Percentiles rank a stretch among this genome's conserved stretches.
Evolutionary conservation across 257 asterid genomes (phyloP).

Genomic region (Striga asiatica): DNA sequence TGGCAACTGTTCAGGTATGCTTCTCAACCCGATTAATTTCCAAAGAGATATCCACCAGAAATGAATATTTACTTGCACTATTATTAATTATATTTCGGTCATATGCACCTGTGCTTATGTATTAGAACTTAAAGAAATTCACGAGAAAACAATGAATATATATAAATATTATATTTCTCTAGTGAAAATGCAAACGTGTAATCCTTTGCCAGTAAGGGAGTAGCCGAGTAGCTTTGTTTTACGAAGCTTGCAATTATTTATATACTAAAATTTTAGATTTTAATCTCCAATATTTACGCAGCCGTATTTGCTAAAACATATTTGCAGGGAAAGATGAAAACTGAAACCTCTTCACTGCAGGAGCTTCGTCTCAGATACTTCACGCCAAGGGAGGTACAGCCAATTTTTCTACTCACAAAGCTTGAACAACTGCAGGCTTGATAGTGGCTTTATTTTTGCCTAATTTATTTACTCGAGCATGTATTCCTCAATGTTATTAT

Average conservation of each 20-base stretch:
- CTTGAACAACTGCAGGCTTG: background rate
- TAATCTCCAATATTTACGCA: background rate
- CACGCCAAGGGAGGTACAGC: constrained; percentile 84
- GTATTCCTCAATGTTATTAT: constrained; percentile 3
- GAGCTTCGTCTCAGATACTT: constrained; percentile 75
- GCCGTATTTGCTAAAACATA: constrained; percentile 6
- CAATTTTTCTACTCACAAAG: constrained; percentile 6
- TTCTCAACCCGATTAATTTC: background rate
- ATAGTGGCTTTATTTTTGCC: background rate
- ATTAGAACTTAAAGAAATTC: background rate
- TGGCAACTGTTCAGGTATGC: constrained; percentile 53
- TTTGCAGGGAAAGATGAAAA: constrained; percentile 41
- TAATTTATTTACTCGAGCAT: background rate
- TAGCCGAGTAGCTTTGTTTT: too few species aligned
- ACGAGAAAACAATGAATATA: background rate
- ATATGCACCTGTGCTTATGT: background rate
- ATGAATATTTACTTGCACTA: background rate
- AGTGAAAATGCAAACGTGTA: too few species aligned
- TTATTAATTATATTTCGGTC: background rate
- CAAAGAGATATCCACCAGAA: too few species aligned
- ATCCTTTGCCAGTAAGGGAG: background rate
- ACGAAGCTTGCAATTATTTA: background rate
- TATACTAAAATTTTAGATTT: background rate
- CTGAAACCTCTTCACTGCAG: constrained; percentile 29
- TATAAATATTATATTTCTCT: too few species aligned